phyloP scores from a whole-genome alignment of 164 flowering plant genomes.

The Nymphaea colorata region DNA sequence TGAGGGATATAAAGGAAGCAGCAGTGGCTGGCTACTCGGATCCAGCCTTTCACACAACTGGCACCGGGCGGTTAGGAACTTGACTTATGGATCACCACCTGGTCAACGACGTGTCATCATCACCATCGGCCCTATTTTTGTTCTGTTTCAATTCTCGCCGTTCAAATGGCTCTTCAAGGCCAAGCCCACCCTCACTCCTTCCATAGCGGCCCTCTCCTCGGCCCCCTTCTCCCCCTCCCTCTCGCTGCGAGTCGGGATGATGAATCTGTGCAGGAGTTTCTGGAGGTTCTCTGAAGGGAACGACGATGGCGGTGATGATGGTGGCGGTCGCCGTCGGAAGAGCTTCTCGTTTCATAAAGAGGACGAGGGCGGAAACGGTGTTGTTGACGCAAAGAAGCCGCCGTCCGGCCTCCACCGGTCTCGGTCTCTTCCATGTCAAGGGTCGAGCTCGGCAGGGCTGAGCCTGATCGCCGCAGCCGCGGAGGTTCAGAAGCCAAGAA shows the following conservation, averaged over 20 bases:
- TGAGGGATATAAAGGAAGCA: too few species aligned
- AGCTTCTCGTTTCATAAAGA: not conserved
- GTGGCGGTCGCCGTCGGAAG: not conserved
- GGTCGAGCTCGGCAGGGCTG: not conserved
- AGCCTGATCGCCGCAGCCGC: not conserved
- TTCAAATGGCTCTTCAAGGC: too few species aligned
- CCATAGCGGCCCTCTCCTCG: not conserved
- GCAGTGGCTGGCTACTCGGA: too few species aligned
- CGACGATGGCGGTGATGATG: not conserved
- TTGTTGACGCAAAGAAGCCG: not conserved
- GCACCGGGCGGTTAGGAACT: too few species aligned
- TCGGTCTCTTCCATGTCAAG: not conserved
- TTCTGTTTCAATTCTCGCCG: too few species aligned
- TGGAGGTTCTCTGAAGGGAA: not conserved
- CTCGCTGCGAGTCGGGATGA: not conserved
- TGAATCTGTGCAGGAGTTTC: not conserved
- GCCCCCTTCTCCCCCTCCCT: too few species aligned
- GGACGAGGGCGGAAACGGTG: not conserved
- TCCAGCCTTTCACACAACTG: too few species aligned
- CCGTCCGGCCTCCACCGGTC: not conserved
- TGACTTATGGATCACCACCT: too few species aligned
- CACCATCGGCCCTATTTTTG: too few species aligned
- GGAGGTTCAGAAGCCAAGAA: not conserved
- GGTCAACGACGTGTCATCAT: too few species aligned
- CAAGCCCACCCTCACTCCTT: too few species aligned